phyloP scores from a whole-genome alignment of 345 rosid genomes.

The Gossypium longicalyx region DNA sequence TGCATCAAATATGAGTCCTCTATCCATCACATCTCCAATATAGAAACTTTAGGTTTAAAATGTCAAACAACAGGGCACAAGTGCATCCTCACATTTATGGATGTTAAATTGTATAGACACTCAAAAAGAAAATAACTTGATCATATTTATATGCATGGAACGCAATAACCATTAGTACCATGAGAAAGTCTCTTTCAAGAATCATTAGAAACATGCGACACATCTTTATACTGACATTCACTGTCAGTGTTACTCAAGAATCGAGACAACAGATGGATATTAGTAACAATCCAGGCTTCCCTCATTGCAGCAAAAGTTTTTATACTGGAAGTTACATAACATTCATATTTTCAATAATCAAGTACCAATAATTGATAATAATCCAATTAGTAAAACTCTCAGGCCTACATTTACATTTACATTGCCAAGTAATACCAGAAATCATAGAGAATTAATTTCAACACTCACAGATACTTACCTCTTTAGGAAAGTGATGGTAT shows the following conservation, averaged over 20 bases:
- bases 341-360: background rate
- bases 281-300: background rate
- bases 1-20: background rate
- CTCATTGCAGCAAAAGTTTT: background rate
- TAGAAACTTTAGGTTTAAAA: background rate
- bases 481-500: constrained; percentile 93
- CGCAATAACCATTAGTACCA: background rate
- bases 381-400: background rate
- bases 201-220: background rate
- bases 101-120: background rate
- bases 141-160: background rate
- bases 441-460: background rate
- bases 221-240: background rate
- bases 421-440: background rate
- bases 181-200: background rate
- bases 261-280: background rate
- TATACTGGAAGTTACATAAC: background rate
- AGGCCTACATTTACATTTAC: background rate
- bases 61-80: background rate
- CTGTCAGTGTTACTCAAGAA: background rate
- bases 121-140: background rate
- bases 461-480: constrained; percentile 42
- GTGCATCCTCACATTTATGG: background rate
- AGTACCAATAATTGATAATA: background rate
- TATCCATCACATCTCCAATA: background rate